phyloP scores from a whole-genome alignment of 495 filamentous ascomycete species.

The Friedmanniomyces endolithicus region DNA sequence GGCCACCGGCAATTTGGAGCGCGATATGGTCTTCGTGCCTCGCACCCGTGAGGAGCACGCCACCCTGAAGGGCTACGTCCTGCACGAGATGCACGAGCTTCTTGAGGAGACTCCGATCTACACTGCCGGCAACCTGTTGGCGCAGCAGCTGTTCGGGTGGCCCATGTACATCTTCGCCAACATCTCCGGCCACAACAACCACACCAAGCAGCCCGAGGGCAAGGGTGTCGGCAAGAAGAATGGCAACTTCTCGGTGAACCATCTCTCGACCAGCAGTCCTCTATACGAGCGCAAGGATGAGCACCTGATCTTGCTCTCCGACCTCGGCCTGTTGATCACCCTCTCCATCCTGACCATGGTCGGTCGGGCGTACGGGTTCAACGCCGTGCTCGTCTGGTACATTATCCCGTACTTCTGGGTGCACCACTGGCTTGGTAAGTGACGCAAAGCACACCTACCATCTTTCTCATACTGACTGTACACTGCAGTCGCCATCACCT shows the following conservation, averaged over 20 bases:
- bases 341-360: conserved; percentile 23
- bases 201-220: conserved; percentile 67
- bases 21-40: conserved; percentile 95
- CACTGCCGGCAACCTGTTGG: conserved; percentile 57
- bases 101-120: conserved; percentile 87
- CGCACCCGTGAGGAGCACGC: conserved; percentile 69
- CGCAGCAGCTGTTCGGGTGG: conserved; percentile 87
- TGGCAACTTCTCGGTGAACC: conserved; percentile 68
- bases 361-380: conserved; percentile 61
- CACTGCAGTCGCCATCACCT: conserved; percentile 45
- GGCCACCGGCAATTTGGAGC: conserved; percentile 86
- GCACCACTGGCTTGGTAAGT: conserved; percentile 88
- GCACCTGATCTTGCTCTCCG: conserved; percentile 59
- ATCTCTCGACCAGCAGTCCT: conserved; percentile 79
- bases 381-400: conserved; percentile 87
- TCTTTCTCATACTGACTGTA: conserved; percentile 1
- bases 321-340: conserved; percentile 37
- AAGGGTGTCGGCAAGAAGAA: conserved; percentile 65
- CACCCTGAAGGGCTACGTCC: conserved; percentile 50
- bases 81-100: conserved; percentile 73
- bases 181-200: conserved; percentile 88
- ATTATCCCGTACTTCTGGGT: conserved; percentile 92
- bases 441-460: neutral
- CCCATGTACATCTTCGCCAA: conserved; percentile 74
- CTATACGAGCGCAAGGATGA: conserved; percentile 81